Evolutionary conservation across 176 grass and related monocot species (phyloP), one percentile per base, ranked within the genome.

Genomic region (Elymus sibiricus): DNA sequence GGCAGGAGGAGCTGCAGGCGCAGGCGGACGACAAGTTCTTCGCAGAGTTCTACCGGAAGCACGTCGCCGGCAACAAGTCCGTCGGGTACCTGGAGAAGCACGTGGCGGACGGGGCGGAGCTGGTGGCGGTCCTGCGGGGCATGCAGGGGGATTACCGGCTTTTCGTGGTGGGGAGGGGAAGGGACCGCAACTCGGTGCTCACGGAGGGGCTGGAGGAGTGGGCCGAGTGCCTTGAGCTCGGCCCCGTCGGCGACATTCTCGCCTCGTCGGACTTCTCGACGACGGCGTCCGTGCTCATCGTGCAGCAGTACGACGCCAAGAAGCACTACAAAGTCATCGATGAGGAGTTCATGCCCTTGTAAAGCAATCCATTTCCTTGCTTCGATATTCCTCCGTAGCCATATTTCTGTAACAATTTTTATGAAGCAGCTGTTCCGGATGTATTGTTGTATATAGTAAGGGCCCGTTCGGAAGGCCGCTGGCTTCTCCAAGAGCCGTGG

Each of bases 241-340:
- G 95, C 19, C 88, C 90, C 0, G 83, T 97, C 15, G 95, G 95
- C 12, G 95, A 97, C 74, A 89, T 97, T 42, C 70, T 92, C 0
- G 90, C 92, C 0, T 92, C 90, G 1, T 87, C 92, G 6, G 92
- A 97, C 67, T 97, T 94, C 81, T 94, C 90, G 0, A 31, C 82
- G 12, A 89, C 92, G 1, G 90, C 90, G 0, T 97, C 90, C 13
- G 90, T 92, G 5, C 92, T 97, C 47, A 75, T 97, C 47, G 87
- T 94, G 10, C 95, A 97, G 63, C 92, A 97, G 56, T 92, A 95
- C 81, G 94, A 95, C 25, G 88, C 84, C 22, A 95, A 85, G 87
- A 93, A 93, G 94, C 89, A 91, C 80, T 95, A 90, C 77, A 91
- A 95, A 76, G 84, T 93, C 19, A 95, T 95, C 42, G 89, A 95